A percentile compares a stretch with the other conserved stretches of the same genome.
phyloP scores from a whole-genome alignment of 495 filamentous ascomycete species.

The Neurospora sp. region DNA sequence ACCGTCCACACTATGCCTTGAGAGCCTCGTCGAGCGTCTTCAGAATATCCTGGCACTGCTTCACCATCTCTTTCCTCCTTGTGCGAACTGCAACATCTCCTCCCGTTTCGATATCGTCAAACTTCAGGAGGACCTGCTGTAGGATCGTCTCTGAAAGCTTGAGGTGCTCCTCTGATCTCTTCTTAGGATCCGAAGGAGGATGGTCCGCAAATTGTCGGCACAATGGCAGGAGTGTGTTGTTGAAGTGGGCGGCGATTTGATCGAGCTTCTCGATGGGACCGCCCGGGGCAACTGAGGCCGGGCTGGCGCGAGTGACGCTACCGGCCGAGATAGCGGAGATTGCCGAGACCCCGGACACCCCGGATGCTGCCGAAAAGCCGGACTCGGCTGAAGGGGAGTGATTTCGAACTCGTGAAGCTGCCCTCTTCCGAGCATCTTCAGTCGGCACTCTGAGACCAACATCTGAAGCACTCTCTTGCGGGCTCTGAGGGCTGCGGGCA shows the following conservation, averaged over 20 bases:
- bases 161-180: slow-evolving; percentile 66
- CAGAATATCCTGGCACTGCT: slow-evolving; percentile 57
- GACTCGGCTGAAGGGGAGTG: slow-evolving; percentile 15
- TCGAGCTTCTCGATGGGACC: slow-evolving; percentile 62
- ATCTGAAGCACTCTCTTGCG: slow-evolving; percentile 26
- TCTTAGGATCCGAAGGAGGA: slow-evolving; percentile 62
- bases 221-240: slow-evolving; percentile 53
- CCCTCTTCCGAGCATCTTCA: slow-evolving; percentile 12
- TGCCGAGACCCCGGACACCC: neutral
- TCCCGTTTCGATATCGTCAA: slow-evolving; percentile 71
- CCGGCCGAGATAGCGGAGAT: slow-evolving; percentile 2
- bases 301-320: slow-evolving; percentile 10
- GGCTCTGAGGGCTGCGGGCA: slow-evolving; percentile 11
- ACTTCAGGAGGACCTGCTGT: slow-evolving; percentile 71
- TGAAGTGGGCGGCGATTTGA: slow-evolving; percentile 55
- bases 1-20: slow-evolving; percentile 2
- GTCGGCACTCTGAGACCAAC: slow-evolving; percentile 21
- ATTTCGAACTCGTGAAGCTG: slow-evolving; percentile 17
- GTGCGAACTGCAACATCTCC: slow-evolving; percentile 53
- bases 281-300: slow-evolving; percentile 25
- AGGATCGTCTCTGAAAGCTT: slow-evolving; percentile 75
- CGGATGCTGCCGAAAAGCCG: slow-evolving; percentile 5
- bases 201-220: slow-evolving; percentile 51
- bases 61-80: slow-evolving; percentile 65
- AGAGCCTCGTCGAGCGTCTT: slow-evolving; percentile 47